These are phyloP conservation scores for Coemansia sp. DNA, from an alignment of 192 early-diverging fungal genomes.

Conservation along the genomic window DNA sequence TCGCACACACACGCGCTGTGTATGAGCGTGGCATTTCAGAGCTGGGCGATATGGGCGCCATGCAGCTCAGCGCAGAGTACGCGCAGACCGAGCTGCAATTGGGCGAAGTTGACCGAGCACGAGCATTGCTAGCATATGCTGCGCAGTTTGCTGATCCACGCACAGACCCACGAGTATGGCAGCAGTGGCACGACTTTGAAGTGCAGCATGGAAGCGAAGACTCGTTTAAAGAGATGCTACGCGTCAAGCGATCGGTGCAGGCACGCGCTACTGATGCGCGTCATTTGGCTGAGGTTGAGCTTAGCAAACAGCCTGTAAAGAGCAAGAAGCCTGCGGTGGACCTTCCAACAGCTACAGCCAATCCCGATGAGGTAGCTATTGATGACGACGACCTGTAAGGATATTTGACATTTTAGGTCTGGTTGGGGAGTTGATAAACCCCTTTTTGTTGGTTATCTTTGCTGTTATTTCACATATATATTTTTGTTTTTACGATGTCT, in stretches of 20 bases:
- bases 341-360: not conserved
- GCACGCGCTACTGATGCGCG: slow-evolving; percentile 80
- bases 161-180: slow-evolving; percentile 76
- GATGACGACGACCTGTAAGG: slow-evolving; percentile 32
- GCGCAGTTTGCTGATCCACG: slow-evolving; percentile 88
- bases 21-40: slow-evolving; percentile 89
- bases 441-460: too few relatives aligned
- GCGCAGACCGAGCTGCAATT: slow-evolving; percentile 84
- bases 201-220: slow-evolving; percentile 97
- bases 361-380: slow-evolving; percentile 34
- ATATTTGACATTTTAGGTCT: too few relatives aligned
- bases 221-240: slow-evolving; percentile 97
- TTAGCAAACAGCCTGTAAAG: not conserved
- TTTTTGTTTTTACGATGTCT: not conserved
- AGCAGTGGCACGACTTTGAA: slow-evolving; percentile 95
- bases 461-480: not conserved
- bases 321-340: slow-evolving; percentile 6
- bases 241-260: slow-evolving; percentile 87
- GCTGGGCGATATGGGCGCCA: slow-evolving; percentile 77
- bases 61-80: slow-evolving; percentile 78
- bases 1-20: slow-evolving; percentile 83
- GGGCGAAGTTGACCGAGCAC: slow-evolving; percentile 93
- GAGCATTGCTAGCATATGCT: slow-evolving; percentile 84
- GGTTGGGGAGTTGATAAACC: too few relatives aligned
- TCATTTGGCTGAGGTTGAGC: slow-evolving; percentile 54